A percentile compares a stretch with the other conserved stretches of the same genome.
Evolutionary conservation across 2,329 filamentous ascomycete genomes (phyloP).

Genomic region (Xylariaceae sp.): DNA sequence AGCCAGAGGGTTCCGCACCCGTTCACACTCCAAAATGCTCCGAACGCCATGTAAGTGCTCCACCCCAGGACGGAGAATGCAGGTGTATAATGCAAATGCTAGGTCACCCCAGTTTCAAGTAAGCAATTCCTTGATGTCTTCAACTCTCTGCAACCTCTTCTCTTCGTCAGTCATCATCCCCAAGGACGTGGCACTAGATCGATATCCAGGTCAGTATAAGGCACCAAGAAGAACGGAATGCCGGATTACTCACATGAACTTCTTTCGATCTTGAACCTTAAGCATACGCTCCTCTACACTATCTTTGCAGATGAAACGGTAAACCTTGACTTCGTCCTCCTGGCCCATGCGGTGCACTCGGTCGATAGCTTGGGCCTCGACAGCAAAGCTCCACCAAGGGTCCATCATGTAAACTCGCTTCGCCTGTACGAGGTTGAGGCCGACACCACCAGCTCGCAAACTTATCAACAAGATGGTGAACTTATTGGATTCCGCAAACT

Average conservation of each 20-base stretch:
- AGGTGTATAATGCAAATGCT: neutral
- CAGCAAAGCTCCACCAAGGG: conserved; percentile 97
- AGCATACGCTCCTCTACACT: conserved; percentile 97
- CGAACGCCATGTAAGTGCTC: neutral
- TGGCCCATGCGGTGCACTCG: conserved; percentile 97
- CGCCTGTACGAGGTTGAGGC: conserved; percentile 86
- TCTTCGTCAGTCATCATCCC: conserved; percentile 96
- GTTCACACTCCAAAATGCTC: too few relatives aligned
- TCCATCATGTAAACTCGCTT: conserved; percentile 98
- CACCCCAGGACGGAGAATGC: neutral
- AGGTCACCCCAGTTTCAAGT: conserved; percentile 43
- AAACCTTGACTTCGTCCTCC: conserved; percentile 78
- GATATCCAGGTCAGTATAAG: conserved; percentile 2
- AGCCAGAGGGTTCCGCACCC: too few relatives aligned
- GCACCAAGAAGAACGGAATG: neutral
- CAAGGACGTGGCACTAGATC: conserved; percentile 76
- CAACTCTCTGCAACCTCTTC: conserved; percentile 83
- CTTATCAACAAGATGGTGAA: conserved; percentile 79
- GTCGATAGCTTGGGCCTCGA: conserved; percentile 96
- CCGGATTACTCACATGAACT: conserved; percentile 72
- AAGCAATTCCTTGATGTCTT: conserved; percentile 89
- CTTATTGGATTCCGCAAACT: conserved; percentile 63
- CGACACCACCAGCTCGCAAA: conserved; percentile 86
- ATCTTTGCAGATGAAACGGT: conserved; percentile 81
- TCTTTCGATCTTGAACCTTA: conserved; percentile 90